Evolutionary conservation across 148 eudicot genomes (phyloP), one percentile per base, ranked within the genome.

Genomic region (Diospyros kaki): DNA sequence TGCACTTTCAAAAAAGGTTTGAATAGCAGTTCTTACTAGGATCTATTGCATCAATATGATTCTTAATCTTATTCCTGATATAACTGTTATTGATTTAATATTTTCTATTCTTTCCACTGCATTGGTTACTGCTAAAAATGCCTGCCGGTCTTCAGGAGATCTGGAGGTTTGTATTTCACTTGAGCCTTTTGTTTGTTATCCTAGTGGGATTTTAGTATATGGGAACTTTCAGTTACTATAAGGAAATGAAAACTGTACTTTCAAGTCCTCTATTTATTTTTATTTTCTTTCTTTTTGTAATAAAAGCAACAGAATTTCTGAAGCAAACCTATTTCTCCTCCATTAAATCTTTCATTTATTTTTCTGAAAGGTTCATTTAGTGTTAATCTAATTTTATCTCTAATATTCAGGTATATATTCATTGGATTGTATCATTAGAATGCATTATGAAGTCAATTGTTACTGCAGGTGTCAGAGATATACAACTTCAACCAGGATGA

Each of bases 401-500:
- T 38, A 68, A 6, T 55, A 6, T 68, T 69, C 60, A 38, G 60
- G 13, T 52, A 10, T 51, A 11, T 54, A n/a, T 39, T 58, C 59
- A 52, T 63, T 69, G 74, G 11, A 58, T 14, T 52, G 45, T 75
- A 14, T 62, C 11, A n/a, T 51, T 5, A 12, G 9, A 42, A 10
- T 56, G 18, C 1, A 17, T 62, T 69, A n/a, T 40, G 38, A 55
- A 62, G 42, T 48, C 28, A 59, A 75, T 76, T 82, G 4, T 69
- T 55, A 60, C 78, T 71, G 80, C 87, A 96, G 99, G 94, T 91
- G 81, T 79, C 79, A 4, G 99, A 96, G 81, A 84, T 95, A 73
- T 78, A 84, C 82, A 96, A 89, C 79, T 96, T 91, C 86, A 81
- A 81, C 74, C 99, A 96, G 83, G 98, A 96, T 48, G 98, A 95